phyloP scores from a whole-genome alignment of 257 asterid genomes.

The Thymus quinquecostatus region DNA sequence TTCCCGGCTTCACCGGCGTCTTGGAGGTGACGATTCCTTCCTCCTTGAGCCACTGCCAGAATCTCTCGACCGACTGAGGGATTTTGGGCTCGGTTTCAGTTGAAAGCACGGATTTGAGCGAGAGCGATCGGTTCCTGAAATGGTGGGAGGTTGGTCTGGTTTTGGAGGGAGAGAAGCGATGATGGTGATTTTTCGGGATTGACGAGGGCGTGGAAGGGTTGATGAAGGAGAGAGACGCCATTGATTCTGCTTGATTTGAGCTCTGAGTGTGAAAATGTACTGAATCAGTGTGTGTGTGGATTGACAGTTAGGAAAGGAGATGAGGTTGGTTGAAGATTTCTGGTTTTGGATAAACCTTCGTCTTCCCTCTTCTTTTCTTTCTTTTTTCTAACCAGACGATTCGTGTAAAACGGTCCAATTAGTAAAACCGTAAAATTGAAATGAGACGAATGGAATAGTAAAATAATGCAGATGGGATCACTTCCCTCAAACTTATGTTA shows the following conservation, averaged over 20 bases:
- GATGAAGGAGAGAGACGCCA: conserved; percentile 54
- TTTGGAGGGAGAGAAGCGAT: conserved; percentile 31
- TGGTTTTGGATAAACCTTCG: conserved; percentile 43
- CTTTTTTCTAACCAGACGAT: too few species aligned
- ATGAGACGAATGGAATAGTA: too few species aligned
- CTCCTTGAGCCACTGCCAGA: conserved; percentile 90
- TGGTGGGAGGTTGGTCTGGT: conserved; percentile 29
- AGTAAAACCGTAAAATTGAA: too few species aligned
- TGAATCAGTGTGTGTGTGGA: background rate
- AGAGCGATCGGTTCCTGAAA: conserved; percentile 42
- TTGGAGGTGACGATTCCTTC: conserved; percentile 79
- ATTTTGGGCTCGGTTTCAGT: conserved; percentile 54
- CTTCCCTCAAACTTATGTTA: too few species aligned
- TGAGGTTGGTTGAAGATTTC: conserved; percentile 47
- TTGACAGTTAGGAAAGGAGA: conserved; percentile 37
- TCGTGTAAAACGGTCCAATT: too few species aligned
- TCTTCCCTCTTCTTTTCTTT: too few species aligned
- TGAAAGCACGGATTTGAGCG: conserved; percentile 44
- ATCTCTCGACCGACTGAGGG: conserved; percentile 61
- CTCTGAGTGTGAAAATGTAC: background rate
- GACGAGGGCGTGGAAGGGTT: conserved; percentile 44
- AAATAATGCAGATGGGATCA: too few species aligned
- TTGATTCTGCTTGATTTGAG: conserved; percentile 6
- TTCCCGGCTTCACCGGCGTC: conserved; percentile 82
- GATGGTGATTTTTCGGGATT: conserved; percentile 30